Evolutionary conservation across 805 yeast genomes (phyloP).

Genomic region (Grigorovia transvaalensis): DNA sequence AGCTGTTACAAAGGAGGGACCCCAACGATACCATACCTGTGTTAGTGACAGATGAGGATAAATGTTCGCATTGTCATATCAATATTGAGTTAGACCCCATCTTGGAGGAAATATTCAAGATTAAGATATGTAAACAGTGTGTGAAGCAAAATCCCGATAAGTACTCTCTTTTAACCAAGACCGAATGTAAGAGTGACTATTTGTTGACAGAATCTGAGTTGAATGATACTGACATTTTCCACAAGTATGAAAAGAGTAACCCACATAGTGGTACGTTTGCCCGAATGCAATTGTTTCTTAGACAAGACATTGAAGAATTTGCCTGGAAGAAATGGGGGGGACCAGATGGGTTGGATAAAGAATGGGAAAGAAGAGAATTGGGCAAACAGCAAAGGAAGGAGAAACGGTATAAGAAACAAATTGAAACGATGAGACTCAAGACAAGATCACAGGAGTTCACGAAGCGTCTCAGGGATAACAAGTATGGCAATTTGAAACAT

Average conservation of each 20-base stretch:
- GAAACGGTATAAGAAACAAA: constrained; percentile 62
- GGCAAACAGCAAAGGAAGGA: constrained; percentile 65
- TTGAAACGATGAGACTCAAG: constrained; percentile 79
- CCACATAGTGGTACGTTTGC: constrained; percentile 87
- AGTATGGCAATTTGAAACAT: constrained; percentile 48
- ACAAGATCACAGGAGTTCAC: constrained; percentile 89
- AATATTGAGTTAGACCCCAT: constrained; percentile 67
- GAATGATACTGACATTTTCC: constrained; percentile 54
- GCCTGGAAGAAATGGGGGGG: constrained; percentile 95
- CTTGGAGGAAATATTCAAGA: constrained; percentile 53
- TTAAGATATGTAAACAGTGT: constrained; percentile 75
- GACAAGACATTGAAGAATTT: constrained; percentile 88
- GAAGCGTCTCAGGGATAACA: constrained; percentile 50
- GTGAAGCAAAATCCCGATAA: constrained; percentile 69
- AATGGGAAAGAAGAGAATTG: constrained; percentile 77
- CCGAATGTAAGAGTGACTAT: constrained; percentile 91
- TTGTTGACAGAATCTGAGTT: constrained; percentile 89
- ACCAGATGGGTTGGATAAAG: constrained; percentile 77
- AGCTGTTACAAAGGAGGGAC: constrained; percentile 34
- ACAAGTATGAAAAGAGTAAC: constrained; percentile 79
- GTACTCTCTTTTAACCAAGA: constrained; percentile 82
- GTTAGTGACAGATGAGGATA: constrained; percentile 42
- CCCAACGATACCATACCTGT: constrained; percentile 34
- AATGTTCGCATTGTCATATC: constrained; percentile 74
- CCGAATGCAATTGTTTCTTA: constrained; percentile 81